phyloP scores from a whole-genome alignment of 78 protist genomes.

The Dictyostelium capitatum region DNA sequence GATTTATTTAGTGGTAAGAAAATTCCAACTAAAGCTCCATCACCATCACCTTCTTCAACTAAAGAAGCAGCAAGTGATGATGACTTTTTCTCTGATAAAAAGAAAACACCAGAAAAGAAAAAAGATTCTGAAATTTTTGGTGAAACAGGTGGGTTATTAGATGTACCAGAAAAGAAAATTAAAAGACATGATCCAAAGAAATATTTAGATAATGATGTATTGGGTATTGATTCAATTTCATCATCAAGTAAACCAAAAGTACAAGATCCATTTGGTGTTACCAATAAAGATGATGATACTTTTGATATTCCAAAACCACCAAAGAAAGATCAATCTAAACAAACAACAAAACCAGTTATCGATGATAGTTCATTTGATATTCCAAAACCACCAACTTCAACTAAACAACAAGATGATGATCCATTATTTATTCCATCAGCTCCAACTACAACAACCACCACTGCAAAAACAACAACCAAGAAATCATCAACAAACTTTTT shows the following conservation, averaged over 20 bases:
- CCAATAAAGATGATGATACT: neutral
- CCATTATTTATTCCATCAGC: conserved; percentile 8
- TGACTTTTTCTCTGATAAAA: conserved; percentile 7
- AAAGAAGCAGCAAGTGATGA: neutral
- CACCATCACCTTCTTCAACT: conserved; percentile 23
- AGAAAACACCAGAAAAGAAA: neutral
- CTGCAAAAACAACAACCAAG: neutral
- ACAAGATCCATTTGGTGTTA: conserved; percentile 35
- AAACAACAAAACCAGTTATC: neutral
- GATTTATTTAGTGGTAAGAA: conserved; percentile 1
- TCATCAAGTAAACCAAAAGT: conserved; percentile 1
- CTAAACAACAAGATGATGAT: conserved; percentile 1
- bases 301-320: conserved; percentile 10
- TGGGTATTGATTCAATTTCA: conserved; percentile 39
- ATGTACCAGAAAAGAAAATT: conserved; percentile 21
- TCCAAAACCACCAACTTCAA: conserved; percentile 10
- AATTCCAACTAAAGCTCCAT: neutral
- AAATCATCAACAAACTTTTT: conserved; percentile 30
- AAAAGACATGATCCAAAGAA: conserved; percentile 64
- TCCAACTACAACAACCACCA: neutral
- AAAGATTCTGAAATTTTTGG: conserved; percentile 53
- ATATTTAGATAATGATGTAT: conserved; percentile 38
- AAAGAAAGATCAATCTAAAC: neutral
- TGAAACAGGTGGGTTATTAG: conserved; percentile 44
- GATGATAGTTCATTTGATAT: neutral